These are phyloP conservation scores for Calophaca sinica DNA, from an alignment of 306 rosid genomes.

Conservation along the genomic window DNA sequence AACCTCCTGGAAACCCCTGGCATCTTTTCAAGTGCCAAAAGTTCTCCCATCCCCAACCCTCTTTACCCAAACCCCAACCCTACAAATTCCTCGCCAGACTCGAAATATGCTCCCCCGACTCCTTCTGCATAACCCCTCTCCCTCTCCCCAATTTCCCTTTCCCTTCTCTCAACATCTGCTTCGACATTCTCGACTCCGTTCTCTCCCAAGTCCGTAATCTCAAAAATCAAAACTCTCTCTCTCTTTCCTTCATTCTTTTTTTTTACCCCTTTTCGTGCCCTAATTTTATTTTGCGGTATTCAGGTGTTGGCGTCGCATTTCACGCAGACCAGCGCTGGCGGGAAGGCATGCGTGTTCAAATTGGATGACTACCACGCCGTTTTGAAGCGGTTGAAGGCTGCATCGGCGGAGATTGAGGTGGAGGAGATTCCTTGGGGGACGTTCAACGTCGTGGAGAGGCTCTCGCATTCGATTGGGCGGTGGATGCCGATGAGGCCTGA, in stretches of 20 bases:
- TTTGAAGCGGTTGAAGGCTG: conserved; percentile 65
- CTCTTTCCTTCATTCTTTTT: neutral
- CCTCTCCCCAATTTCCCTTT: conserved; percentile 46
- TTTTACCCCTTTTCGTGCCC: neutral
- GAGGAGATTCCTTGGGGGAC: conserved; percentile 93
- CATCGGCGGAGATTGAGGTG: conserved; percentile 54
- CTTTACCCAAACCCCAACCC: neutral
- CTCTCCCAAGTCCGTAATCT: conserved; percentile 54
- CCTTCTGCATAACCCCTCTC: conserved; percentile 69
- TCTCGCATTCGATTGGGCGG: conserved; percentile 61
- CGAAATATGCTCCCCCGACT: conserved; percentile 79
- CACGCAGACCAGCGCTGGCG: conserved; percentile 75
- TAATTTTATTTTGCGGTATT: neutral
- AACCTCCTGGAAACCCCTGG: conserved; percentile 50
- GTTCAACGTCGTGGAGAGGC: conserved; percentile 69
- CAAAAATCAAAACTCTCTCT: neutral
- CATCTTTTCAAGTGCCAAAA: conserved; percentile 81
- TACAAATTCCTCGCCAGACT: conserved; percentile 68
- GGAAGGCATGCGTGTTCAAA: conserved; percentile 72
- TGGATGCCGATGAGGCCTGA: conserved; percentile 86
- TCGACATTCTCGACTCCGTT: conserved; percentile 49
- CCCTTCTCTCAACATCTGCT: conserved; percentile 60
- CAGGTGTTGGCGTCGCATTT: conserved; percentile 79
- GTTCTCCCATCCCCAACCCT: conserved; percentile 43
- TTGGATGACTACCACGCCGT: conserved; percentile 62